Conservation (phyloP, 1,284 basidiomycete genomes). For the Wallemia mellicola region DNA sequence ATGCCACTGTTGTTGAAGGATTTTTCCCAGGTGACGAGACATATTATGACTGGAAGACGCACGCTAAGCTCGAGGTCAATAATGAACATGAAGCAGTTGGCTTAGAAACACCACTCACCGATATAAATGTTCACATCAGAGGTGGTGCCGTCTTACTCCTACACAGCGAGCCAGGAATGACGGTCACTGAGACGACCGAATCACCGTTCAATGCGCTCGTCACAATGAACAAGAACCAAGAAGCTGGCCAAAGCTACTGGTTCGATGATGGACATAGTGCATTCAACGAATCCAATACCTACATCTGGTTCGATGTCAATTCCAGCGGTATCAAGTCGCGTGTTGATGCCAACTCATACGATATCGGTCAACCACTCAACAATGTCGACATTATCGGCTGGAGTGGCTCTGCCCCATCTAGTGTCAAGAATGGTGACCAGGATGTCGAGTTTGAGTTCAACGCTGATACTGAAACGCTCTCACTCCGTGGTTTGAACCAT, state of each 20-base stretch:
- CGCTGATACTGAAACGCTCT: not conserved
- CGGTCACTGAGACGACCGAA: conserved; percentile 25
- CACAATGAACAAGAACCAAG: conserved; percentile 20
- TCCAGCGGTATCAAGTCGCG: not conserved
- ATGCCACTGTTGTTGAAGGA: conserved; percentile 21
- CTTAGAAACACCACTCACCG: conserved; percentile 26
- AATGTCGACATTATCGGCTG: not conserved
- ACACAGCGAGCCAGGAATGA: conserved; percentile 27
- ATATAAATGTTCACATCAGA: conserved; percentile 38
- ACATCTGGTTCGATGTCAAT: not conserved
- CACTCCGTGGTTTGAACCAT: not conserved
- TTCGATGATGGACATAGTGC: conserved; percentile 26
- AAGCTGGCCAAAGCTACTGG: conserved; percentile 27
- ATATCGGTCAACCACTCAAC: not conserved
- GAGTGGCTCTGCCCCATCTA: not conserved
- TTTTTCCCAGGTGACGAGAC: conserved; percentile 26
- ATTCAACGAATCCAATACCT: not conserved
- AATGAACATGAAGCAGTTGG: conserved; percentile 18
- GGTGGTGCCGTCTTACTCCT: conserved; percentile 28
- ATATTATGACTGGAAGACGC: conserved; percentile 50
- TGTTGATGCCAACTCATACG: not conserved
- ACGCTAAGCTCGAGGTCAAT: conserved; percentile 21
- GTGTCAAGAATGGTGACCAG: not conserved
- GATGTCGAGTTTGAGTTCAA: not conserved
- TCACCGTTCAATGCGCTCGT: conserved; percentile 27